phyloP scores from a whole-genome alignment of 345 rosid genomes.

The Citrus mangshanensis region DNA sequence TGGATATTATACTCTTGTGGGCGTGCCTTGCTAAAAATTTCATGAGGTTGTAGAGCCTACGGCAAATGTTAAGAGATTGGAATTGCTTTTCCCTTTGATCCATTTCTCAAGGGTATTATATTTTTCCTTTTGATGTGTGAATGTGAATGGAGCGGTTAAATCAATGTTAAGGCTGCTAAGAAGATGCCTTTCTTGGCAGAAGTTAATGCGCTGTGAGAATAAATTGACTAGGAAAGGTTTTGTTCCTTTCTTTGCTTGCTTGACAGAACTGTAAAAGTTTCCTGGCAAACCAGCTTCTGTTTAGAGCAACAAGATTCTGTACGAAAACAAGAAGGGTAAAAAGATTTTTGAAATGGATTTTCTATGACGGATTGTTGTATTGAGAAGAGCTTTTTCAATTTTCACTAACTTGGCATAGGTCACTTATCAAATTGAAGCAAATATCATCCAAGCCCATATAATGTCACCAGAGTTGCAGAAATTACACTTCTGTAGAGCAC shows the following conservation, averaged over 20 bases:
- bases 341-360: not conserved
- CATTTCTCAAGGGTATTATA: slow-evolving; percentile 20
- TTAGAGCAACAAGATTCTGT: not conserved
- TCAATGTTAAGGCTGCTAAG: not conserved
- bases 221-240: not conserved
- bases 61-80: slow-evolving; percentile 35
- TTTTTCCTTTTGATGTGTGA: not conserved
- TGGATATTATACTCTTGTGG: slow-evolving; percentile 30
- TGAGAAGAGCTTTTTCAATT: not conserved
- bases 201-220: not conserved
- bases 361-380: not conserved
- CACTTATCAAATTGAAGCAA: not conserved
- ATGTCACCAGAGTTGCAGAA: not conserved
- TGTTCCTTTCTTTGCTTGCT: slow-evolving; percentile 34
- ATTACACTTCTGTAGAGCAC: not conserved
- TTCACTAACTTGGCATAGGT: not conserved
- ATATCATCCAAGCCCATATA: not conserved
- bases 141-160: not conserved
- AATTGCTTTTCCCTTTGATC: slow-evolving; percentile 19
- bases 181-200: slow-evolving; percentile 25
- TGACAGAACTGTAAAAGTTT: not conserved
- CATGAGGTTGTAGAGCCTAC: slow-evolving; percentile 32
- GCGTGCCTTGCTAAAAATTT: slow-evolving; percentile 26
- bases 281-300: not conserved
- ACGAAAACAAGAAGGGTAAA: not conserved